A percentile compares a stretch with the other conserved stretches of the same genome.
phyloP scores from a whole-genome alignment of 257 asterid species.

The Salvia rosmarinus region DNA sequence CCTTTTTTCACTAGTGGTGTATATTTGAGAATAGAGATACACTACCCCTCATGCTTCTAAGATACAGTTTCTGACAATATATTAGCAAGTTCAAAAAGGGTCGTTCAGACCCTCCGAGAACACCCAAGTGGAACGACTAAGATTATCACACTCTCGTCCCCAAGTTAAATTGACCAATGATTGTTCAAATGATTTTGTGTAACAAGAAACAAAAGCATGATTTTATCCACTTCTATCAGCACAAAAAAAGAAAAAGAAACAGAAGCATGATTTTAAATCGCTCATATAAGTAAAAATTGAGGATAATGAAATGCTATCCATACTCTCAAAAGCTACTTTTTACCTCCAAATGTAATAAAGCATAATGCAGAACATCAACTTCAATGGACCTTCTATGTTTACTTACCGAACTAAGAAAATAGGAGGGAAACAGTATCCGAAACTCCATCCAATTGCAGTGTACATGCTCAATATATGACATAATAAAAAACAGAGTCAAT shows the following conservation, averaged over 20 bases:
- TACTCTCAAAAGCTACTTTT: conserved; percentile 30
- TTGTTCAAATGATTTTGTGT: background rate
- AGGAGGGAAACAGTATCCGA: background rate
- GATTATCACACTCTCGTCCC: background rate
- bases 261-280: conserved; percentile 23
- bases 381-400: conserved; percentile 22
- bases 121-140: background rate
- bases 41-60: too few species aligned
- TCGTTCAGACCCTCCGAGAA: background rate
- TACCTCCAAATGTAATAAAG: conserved; percentile 28
- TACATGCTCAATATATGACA: conserved; percentile 10
- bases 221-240: background rate
- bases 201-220: too few species aligned
- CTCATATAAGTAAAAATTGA: conserved; percentile 12
- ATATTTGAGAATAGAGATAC: too few species aligned
- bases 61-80: background rate
- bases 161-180: background rate
- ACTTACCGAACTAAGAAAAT: conserved; percentile 11
- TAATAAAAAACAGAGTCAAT: conserved; percentile 1
- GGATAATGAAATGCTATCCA: conserved; percentile 13
- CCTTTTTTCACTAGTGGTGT: too few species aligned
- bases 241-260: background rate
- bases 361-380: conserved; percentile 24
- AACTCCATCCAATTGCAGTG: conserved; percentile 2
- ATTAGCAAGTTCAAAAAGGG: background rate